These are phyloP conservation scores for Mycena sp. DNA, from an alignment of 1,284 basidiomycete genomes.

Conservation along the genomic window DNA sequence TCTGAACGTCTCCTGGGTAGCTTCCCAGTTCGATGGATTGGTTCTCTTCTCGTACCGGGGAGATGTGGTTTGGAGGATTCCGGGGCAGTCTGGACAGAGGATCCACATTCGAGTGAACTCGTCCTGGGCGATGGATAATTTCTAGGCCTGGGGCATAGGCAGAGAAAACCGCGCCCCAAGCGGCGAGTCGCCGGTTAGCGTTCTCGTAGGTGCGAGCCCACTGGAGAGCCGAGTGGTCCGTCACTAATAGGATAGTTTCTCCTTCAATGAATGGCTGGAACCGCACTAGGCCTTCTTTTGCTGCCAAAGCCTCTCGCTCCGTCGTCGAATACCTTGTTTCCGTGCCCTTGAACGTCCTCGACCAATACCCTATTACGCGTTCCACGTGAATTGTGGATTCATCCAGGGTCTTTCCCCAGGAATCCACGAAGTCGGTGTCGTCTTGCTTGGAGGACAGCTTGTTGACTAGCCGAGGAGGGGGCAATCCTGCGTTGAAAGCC, in stretches of 20 bases:
- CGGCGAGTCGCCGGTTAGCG: constrained; percentile 35
- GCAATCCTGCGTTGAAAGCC: constrained; percentile 23
- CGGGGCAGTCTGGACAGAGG: too few species aligned
- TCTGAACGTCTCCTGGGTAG: too few species aligned
- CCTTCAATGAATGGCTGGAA: constrained; percentile 50
- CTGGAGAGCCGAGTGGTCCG: constrained; percentile 48
- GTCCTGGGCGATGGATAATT: too few species aligned
- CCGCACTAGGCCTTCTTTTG: constrained; percentile 36
- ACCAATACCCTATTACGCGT: constrained; percentile 23
- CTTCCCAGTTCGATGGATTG: too few species aligned
- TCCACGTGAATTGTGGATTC: constrained; percentile 35
- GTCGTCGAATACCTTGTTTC: constrained; percentile 41
- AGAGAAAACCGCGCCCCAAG: too few species aligned
- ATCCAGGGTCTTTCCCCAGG: constrained; percentile 37
- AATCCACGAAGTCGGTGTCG: constrained; percentile 10
- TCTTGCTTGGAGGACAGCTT: neutral
- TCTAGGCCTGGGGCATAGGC: too few species aligned
- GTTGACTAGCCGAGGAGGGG: neutral
- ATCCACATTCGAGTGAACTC: too few species aligned
- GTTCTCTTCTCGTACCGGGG: too few species aligned
- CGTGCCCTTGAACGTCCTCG: constrained; percentile 5
- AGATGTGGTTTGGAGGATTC: too few species aligned
- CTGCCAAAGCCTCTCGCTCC: constrained; percentile 42
- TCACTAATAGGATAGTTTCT: constrained; percentile 42
- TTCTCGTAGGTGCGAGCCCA: constrained; percentile 41